A percentile compares a stretch with the other conserved stretches of the same genome.
Evolutionary conservation across 2,329 filamentous ascomycete genomes (phyloP).

Genomic region (Aureobasidium namibiae): DNA sequence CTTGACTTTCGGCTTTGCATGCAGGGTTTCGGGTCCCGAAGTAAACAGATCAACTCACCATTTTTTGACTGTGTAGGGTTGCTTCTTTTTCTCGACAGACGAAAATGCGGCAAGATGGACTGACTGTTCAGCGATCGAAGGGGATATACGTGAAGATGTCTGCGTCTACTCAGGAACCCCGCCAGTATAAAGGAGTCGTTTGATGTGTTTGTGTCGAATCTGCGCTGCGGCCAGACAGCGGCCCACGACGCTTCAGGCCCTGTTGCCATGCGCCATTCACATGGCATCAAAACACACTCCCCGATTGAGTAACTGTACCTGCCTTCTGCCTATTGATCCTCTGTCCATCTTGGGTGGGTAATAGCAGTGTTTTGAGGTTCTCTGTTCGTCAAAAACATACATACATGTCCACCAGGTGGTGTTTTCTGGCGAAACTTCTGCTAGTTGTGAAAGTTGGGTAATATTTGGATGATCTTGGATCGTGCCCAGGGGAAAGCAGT

Average conservation of each 20-base stretch:
- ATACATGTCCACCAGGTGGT: too few relatives aligned
- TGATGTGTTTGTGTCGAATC: conserved; percentile 10
- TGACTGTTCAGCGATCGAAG: background rate
- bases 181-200: conserved; percentile 9
- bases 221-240: conserved; percentile 1
- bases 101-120: background rate
- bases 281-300: conserved; percentile 8
- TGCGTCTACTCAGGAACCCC: background rate
- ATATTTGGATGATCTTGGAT: too few relatives aligned
- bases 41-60: conserved; percentile 12
- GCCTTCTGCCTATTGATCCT: background rate
- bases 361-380: too few relatives aligned
- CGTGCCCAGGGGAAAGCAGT: too few relatives aligned
- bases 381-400: background rate
- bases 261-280: background rate
- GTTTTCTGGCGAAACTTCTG: background rate
- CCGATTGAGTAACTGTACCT: background rate
- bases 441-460: background rate
- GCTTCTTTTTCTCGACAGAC: background rate
- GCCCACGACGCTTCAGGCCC: conserved; percentile 1
- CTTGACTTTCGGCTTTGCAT: conserved; percentile 10
- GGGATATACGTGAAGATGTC: background rate
- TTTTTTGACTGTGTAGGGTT: background rate
- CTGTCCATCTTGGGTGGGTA: background rate
- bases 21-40: conserved; percentile 9